Evolutionary conservation across 768 basidiomycete genomes (phyloP), one percentile per base, ranked within the genome.

Genomic region (Termitomyces sp.): DNA sequence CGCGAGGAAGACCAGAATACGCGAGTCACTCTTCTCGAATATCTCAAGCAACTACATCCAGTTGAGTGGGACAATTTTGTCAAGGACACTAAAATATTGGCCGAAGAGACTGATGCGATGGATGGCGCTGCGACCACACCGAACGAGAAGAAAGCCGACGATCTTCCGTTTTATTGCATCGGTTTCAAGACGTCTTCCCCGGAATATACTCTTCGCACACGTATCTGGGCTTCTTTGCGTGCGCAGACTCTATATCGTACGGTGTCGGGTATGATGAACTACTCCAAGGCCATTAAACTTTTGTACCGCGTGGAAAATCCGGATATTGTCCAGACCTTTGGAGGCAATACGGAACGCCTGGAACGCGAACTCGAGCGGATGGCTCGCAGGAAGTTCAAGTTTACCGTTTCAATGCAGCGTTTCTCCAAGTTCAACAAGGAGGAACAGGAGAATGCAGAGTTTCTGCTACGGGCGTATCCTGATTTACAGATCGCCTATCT

Each of bases 41-140:
- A 99, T 72, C 78, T 98, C 70, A 99, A 99, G 74, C 97, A 99
- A 71, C 80, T 99, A 48, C 97, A 98, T 70, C 96, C 97, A 20
- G 81, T 98, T 57, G 97, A 99, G 70, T 99, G 97, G 97, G 97
- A 98, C 76, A 99, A 99, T 72, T 99, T 99, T 68, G 97, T 99
- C 65, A 94, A 95, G 78, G 97, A 99, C 68, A 99, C 97, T 61
- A 99, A 98, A 80, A 99, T 99, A 62, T 78, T 98, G 39, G 94
- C 93, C 0, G 97, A 98, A 62, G 97, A 98, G 71, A 84, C 85
- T 1, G 83, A 81, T 16, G 76, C 74, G 12, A 69, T 76, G 56
- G 84, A 85, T 49, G 85, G 85, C 46, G 80, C 81, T 42, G 70
- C 75, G 47, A 80, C 73, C 60, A 67, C 72, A 54, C 67, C 77